phyloP scores from a whole-genome alignment of 1,284 basidiomycete genomes.

The Trametes hirsuta region DNA sequence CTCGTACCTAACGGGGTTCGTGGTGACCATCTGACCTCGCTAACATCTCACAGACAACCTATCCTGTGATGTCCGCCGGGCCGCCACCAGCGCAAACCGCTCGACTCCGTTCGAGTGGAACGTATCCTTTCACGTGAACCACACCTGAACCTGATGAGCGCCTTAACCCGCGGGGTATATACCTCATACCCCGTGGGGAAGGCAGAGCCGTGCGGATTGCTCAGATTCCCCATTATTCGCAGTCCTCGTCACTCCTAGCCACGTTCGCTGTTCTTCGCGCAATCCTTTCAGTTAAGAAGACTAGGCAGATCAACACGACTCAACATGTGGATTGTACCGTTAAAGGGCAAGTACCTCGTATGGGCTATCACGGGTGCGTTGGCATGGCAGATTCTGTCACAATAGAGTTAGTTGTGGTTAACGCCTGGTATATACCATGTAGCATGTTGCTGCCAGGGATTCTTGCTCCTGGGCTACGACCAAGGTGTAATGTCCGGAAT shows the following conservation, averaged over 20 bases:
- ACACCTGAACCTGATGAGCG: slow-evolving; percentile 18
- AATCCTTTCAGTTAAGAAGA: neutral
- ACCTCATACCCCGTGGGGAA: slow-evolving; percentile 1
- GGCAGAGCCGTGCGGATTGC: neutral
- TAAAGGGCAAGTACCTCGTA: slow-evolving; percentile 42
- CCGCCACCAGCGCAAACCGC: slow-evolving; percentile 1
- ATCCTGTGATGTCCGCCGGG: slow-evolving; percentile 10
- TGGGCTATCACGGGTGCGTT: slow-evolving; percentile 47
- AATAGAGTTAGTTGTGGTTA: neutral
- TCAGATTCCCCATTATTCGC: neutral
- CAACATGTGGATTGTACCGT: slow-evolving; percentile 40
- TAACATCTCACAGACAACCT: neutral
- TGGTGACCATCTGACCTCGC: slow-evolving; percentile 13
- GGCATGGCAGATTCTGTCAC: neutral
- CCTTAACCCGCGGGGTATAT: slow-evolving; percentile 9
- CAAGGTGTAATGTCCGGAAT: slow-evolving; percentile 53
- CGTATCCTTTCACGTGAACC: slow-evolving; percentile 18
- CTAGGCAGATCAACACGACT: neutral
- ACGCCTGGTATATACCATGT: neutral
- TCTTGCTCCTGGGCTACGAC: slow-evolving; percentile 49
- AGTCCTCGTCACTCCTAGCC: neutral
- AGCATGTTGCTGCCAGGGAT: slow-evolving; percentile 45
- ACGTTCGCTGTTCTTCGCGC: neutral
- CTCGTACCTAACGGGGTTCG: no score
- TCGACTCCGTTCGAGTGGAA: slow-evolving; percentile 9